Base-by-base conservation (phyloP, 768 basidiomycete genomes). In the Suillus subluteus region DNA sequence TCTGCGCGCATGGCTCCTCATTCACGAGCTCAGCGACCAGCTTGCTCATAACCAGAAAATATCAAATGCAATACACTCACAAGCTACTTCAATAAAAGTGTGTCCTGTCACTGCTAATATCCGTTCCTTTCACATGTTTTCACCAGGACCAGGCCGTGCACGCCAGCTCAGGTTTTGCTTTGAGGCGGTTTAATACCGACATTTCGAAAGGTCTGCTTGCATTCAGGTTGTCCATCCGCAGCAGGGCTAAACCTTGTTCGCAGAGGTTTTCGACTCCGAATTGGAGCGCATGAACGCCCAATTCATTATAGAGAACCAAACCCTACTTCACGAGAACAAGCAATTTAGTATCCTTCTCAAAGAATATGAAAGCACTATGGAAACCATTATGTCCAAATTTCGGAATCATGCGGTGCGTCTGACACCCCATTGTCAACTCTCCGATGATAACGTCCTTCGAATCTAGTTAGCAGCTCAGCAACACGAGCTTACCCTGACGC, bases 311-410 rank as follows among this genome's bases (percentile, higher is more conserved):
- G 98, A 99, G 78, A 99, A 99, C 76, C 96, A 98, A 73, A 86
- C 89, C 0, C 81, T 99, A 1, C 82, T 93, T 59, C 91, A 98
- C 68, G 98, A 99, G 79, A 99, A 99, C 82, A 96, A 94, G 76
- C 97, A 99, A 74, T 85, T 99, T 38, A 91, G 90, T 70, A 72
- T 87, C 35, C 83, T 99, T 35, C 82, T 99, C 65, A 96, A 96
- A 74, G 98, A 99, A 77, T 97, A 99, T 75, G 96, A 99, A 76
- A 83, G 83, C 63, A 98, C 96, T 4, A 86, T 99, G 82, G 96
- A 98, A 72, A 96, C 90, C 37, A 93, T 99, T 75, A 99, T 99
- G 98, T 81, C 88, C 62, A 98, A 98, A 79, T 98, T 99, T 76
- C 86, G 96, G 66, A 91, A 90, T 66, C 91, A 98, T 74, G 89